Evolutionary conservation across 2,329 filamentous ascomycete species (phyloP).

Genomic region (Cordyceps cateniannulata): DNA sequence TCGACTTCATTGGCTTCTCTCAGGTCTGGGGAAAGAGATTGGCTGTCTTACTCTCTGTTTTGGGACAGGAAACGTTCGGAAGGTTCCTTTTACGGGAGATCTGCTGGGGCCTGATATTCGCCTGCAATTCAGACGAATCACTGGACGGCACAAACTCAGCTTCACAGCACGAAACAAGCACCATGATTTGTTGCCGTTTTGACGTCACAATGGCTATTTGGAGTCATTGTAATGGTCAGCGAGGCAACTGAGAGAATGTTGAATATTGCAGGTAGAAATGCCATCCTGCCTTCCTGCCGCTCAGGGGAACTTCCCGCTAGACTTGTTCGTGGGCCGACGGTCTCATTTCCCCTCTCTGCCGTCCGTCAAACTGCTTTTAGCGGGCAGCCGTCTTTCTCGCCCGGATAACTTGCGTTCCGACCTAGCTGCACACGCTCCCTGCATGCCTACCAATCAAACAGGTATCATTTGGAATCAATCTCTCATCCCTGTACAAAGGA

Average conservation of each 20-base stretch:
- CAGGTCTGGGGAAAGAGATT: slow-evolving; percentile 6
- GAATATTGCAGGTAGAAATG: too few relatives aligned
- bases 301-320: not conserved
- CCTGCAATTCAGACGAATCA: not conserved
- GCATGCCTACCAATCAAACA: not conserved
- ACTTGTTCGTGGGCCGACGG: not conserved
- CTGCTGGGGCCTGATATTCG: not conserved
- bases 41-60: not conserved
- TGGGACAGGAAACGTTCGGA: not conserved
- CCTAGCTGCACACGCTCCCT: not conserved
- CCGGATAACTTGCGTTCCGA: slow-evolving; percentile 6
- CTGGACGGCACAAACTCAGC: not conserved
- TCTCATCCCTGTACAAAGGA: not conserved
- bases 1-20: not conserved
- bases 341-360: not conserved
- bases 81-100: not conserved
- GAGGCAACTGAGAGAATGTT: too few relatives aligned
- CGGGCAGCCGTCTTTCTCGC: not conserved
- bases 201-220: too few relatives aligned
- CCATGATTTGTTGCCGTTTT: not conserved
- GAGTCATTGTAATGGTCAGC: too few relatives aligned
- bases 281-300: not conserved
- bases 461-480: slow-evolving; percentile 9
- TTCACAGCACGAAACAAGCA: not conserved
- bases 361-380: not conserved